A percentile compares a stretch with the other conserved stretches of the same genome.
phyloP scores from a whole-genome alignment of 768 basidiomycete genomes.

The Coprinopsis strossmayeri region DNA sequence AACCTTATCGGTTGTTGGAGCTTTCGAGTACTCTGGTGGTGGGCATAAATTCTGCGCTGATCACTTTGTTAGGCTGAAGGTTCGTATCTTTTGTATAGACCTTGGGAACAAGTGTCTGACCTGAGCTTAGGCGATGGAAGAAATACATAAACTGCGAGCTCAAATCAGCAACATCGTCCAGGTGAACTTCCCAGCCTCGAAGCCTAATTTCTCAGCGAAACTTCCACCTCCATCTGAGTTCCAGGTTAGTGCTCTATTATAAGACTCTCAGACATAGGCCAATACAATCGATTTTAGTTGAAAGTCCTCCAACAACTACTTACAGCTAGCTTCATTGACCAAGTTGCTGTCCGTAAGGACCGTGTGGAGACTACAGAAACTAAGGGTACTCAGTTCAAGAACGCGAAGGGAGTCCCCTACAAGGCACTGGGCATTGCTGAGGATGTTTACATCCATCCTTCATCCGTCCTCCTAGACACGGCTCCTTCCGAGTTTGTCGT shows the following conservation, averaged over 20 bases:
- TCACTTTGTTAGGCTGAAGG: constrained; percentile 89
- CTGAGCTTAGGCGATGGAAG: constrained; percentile 82
- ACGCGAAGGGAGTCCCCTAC: constrained; percentile 78
- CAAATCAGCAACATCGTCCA: constrained; percentile 85
- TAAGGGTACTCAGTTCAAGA: constrained; percentile 63
- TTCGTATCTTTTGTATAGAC: constrained; percentile 22
- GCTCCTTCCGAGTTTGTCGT: constrained; percentile 83
- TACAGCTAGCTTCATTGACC: constrained; percentile 89
- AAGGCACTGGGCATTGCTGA: constrained; percentile 71
- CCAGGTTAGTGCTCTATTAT: constrained; percentile 45
- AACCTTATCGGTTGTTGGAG: constrained; percentile 88
- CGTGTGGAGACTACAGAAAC: constrained; percentile 52
- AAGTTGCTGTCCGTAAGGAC: constrained; percentile 90
- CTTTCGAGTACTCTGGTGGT: constrained; percentile 89
- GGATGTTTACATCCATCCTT: constrained; percentile 90
- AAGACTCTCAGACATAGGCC: neutral
- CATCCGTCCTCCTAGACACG: constrained; percentile 63
- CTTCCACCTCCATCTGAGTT: constrained; percentile 70
- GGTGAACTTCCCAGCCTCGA: constrained; percentile 62
- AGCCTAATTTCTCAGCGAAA: constrained; percentile 55
- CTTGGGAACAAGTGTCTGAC: neutral
- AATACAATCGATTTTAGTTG: constrained; percentile 40
- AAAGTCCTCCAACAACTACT: constrained; percentile 87
- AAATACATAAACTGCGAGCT: constrained; percentile 90
- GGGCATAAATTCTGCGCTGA: constrained; percentile 74